Evolutionary conservation across 768 basidiomycete species (phyloP), one percentile per base, ranked within the genome.

Genomic region (Dioszegia aurantiaca): DNA sequence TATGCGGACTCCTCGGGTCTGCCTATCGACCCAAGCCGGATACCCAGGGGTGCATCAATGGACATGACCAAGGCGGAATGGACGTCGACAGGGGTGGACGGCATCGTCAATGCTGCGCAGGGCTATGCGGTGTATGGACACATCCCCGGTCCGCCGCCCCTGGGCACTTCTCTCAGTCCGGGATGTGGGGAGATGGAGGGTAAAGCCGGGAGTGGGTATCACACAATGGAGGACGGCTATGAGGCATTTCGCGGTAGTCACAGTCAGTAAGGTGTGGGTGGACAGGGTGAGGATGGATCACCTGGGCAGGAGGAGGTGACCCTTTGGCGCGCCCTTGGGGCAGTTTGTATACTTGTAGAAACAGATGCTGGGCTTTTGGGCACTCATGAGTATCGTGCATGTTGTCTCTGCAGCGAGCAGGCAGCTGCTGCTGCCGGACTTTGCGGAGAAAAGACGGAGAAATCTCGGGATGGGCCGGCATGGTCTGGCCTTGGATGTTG

Each of bases 71-170:
- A 55, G 30, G 19, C 28, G 21, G 41, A 43, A 31, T 55, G 54
- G 42, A 23, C 37, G 5, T 42, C 40, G 42, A 10, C 12, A 9
- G 24, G 40, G 30, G 19, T 44, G 30, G 42, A 28, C 3, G 37
- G 36, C 9, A 39, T 40, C 4, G 21, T 9, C 16, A 9, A n/a
- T 40, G 48, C n/a, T 30, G 14, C 6, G 48, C 27, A 17, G 12
- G 51, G 51, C 6, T 55, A 55, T 24, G 10, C 54, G 8, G 56
- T 57, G 9, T 57, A 57, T 40, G 56, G 45, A 36, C 26, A 46
- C 40, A 33, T 47, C 14, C 56, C 45, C 2, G 46, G 56, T 3
- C 56, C 44, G 11, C 45, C 56, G 1, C 45, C 56, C 6, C 33
- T 48, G 24, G 24, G 11, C 12, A 19, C 27, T 37, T 4, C 5